These are phyloP conservation scores for Saturnispora kantuleensis DNA, from an alignment of 805 yeast genomes.

Conservation along the genomic window DNA sequence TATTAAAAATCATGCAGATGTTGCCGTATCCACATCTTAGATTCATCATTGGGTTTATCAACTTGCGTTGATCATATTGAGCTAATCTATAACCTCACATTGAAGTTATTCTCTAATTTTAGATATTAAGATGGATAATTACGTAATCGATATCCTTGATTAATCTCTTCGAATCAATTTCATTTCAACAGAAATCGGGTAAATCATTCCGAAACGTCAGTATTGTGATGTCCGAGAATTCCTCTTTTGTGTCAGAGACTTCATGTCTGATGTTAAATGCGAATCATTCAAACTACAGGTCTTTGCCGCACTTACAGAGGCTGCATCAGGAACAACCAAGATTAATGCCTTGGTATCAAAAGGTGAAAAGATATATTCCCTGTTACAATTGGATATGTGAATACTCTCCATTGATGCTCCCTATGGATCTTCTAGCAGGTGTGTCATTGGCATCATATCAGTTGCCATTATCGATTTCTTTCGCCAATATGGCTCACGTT, in stretches of 20 bases:
- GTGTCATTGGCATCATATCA: constrained; percentile 83
- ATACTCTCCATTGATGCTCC: constrained; percentile 31
- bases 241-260: not conserved
- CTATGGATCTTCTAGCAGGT: constrained; percentile 74
- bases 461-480: constrained; percentile 73
- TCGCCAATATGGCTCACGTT: constrained; percentile 75
- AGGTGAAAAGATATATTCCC: constrained; percentile 56
- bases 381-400: constrained; percentile 56
- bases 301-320: not conserved
- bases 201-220: too few species aligned
- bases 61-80: too few species aligned
- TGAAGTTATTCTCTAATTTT: too few species aligned
- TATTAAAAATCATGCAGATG: too few species aligned
- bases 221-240: not conserved
- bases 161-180: too few species aligned
- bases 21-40: too few species aligned
- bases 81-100: too few species aligned
- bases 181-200: not conserved
- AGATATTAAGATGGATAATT: too few species aligned
- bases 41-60: too few species aligned
- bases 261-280: constrained; percentile 3
- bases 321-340: not conserved
- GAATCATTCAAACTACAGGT: not conserved
- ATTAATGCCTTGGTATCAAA: constrained; percentile 14
- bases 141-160: too few species aligned